Evolutionary conservation across 2,329 filamentous ascomycete species (phyloP).

Genomic region (Pezicula radicicola): DNA sequence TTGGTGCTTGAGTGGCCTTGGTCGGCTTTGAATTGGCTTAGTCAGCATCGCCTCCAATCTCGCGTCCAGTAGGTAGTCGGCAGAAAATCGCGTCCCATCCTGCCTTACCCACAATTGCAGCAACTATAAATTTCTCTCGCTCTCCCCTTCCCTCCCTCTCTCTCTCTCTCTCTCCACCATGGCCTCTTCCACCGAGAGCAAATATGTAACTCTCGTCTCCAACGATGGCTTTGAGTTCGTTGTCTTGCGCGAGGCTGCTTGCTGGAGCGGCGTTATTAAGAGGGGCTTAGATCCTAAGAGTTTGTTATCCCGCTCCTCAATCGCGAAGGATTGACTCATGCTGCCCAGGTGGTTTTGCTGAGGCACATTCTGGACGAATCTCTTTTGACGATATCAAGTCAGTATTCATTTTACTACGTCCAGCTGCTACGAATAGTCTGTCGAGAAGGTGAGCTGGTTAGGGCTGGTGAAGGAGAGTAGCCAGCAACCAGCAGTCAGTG

Average conservation of each 20-base stretch:
- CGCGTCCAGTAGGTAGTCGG: too few species aligned
- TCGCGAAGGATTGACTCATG: slow-evolving; percentile 2
- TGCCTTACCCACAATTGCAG: too few species aligned
- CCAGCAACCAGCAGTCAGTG: slow-evolving; percentile 18
- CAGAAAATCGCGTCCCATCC: too few species aligned
- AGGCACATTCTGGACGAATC: slow-evolving; percentile 62
- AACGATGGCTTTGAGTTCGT: slow-evolving; percentile 76
- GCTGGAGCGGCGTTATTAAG: slow-evolving; percentile 69
- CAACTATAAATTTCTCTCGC: too few species aligned
- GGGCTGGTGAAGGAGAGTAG: slow-evolving; percentile 1
- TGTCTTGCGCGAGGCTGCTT: slow-evolving; percentile 66
- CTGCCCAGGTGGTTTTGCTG: slow-evolving; percentile 56
- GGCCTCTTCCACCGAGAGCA: slow-evolving; percentile 35
- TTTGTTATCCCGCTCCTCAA: slow-evolving; percentile 31
- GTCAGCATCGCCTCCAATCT: too few species aligned
- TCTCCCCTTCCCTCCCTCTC: neutral
- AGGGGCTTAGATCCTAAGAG: slow-evolving; percentile 71
- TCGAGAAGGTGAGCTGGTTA: neutral
- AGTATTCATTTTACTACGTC: slow-evolving; percentile 24
- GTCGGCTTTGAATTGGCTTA: too few species aligned
- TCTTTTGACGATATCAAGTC: slow-evolving; percentile 74
- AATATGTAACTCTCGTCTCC: slow-evolving; percentile 76
- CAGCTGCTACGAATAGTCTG: neutral
- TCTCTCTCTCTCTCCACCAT: slow-evolving; percentile 2
- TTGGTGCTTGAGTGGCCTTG: too few species aligned